These are phyloP conservation scores for Apophysomyces ossiformis DNA, from an alignment of 371 early-diverging fungal genomes.

Conservation along the genomic window DNA sequence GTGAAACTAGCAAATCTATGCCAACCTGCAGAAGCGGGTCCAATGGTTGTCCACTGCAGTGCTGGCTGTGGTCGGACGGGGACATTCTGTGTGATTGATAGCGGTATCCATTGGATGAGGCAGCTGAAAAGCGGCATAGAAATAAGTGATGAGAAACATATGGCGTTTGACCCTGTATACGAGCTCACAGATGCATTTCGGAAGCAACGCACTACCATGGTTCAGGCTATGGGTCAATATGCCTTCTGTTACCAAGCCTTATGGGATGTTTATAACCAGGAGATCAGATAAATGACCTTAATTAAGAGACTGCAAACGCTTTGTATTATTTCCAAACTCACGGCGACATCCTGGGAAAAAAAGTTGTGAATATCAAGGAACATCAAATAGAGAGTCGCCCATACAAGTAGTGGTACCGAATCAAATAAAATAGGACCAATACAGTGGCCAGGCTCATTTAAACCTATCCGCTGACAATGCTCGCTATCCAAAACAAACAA, in stretches of 20 bases:
- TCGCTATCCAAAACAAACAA: too few species aligned
- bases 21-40: constrained; percentile 38
- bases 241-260: constrained; percentile 85
- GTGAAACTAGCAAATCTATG: constrained; percentile 41
- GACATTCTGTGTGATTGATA: constrained; percentile 75
- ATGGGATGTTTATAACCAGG: constrained; percentile 33
- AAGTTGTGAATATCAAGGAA: neutral
- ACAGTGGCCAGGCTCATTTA: too few species aligned
- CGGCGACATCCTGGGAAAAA: neutral
- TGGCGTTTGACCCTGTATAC: constrained; percentile 64
- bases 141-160: neutral
- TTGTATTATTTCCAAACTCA: neutral
- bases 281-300: neutral
- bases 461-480: too few species aligned
- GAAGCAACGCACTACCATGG: constrained; percentile 83
- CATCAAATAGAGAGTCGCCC: neutral
- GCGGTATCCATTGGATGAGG: constrained; percentile 19
- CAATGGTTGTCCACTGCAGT: constrained; percentile 79
- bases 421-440: too few species aligned
- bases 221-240: constrained; percentile 86
- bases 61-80: constrained; percentile 99
- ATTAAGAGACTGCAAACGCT: neutral
- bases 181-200: constrained; percentile 74
- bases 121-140: neutral
- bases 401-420: too few species aligned